phyloP scores from a whole-genome alignment of 1,284 basidiomycete species.

The Apiotrichum veenhuisii region DNA sequence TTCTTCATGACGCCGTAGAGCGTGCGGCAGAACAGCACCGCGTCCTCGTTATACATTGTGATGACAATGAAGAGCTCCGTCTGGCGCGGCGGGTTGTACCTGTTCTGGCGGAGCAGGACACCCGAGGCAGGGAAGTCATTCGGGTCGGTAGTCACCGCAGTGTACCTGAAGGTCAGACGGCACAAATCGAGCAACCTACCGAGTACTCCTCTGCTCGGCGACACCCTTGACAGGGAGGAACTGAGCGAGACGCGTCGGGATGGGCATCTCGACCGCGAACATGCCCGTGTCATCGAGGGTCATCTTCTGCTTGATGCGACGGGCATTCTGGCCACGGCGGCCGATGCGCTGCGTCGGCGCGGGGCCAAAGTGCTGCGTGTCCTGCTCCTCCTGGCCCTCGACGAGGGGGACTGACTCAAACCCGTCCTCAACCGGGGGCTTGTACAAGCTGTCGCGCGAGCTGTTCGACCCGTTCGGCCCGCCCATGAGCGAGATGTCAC shows the following conservation, averaged over 20 bases:
- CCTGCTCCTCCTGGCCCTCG: conserved; percentile 9
- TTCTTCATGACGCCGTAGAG: conserved; percentile 93
- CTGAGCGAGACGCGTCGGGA: conserved; percentile 70
- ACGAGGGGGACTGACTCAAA: conserved; percentile 18
- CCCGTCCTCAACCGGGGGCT: conserved; percentile 14
- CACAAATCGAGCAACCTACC: conserved; percentile 52
- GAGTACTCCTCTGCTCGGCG: conserved; percentile 76
- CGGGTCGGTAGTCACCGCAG: conserved; percentile 87
- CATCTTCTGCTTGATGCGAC: conserved; percentile 51
- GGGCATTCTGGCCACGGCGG: conserved; percentile 61
- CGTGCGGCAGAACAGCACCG: conserved; percentile 87
- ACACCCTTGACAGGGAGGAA: conserved; percentile 75
- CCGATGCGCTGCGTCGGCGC: conserved; percentile 72
- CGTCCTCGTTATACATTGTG: conserved; percentile 97
- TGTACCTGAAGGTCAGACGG: conserved; percentile 51
- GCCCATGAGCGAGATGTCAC: conserved; percentile 17
- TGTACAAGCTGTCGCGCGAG: conserved; percentile 11
- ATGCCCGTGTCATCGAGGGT: conserved; percentile 64
- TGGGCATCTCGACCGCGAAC: conserved; percentile 74
- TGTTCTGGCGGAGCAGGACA: conserved; percentile 80
- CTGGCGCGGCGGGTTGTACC: conserved; percentile 61
- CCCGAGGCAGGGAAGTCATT: conserved; percentile 82
- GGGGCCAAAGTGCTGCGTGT: conserved; percentile 78
- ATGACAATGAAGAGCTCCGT: conserved; percentile 94
- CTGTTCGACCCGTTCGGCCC: not conserved